These are phyloP conservation scores for Phytophthora pini DNA, from an alignment of 352 stramenopile species.

Conservation along the genomic window DNA sequence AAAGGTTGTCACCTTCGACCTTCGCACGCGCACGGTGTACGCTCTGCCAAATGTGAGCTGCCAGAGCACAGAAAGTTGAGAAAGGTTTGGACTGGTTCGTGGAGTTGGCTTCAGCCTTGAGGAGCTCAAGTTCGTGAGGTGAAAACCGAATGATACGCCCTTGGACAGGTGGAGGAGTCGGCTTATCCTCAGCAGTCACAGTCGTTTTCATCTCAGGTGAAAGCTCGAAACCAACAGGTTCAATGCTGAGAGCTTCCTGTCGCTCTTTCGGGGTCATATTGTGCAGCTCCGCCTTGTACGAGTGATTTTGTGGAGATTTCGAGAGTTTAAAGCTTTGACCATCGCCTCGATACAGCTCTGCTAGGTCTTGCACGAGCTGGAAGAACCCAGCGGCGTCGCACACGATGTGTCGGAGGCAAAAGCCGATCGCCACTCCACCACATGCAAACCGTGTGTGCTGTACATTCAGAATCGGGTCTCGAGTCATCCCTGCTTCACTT, in stretches of 20 bases:
- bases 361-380: constrained; percentile 27
- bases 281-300: constrained; percentile 9
- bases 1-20: background rate
- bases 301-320: constrained; percentile 4
- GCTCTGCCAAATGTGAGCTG: constrained; percentile 22
- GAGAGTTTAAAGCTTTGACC: constrained; percentile 3
- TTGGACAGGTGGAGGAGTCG: constrained; percentile 3
- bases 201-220: background rate
- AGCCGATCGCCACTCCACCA: constrained; percentile 26
- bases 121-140: constrained; percentile 7
- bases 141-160: constrained; percentile 31
- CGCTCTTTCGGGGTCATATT: constrained; percentile 10
- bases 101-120: constrained; percentile 22
- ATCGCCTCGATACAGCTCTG: constrained; percentile 21
- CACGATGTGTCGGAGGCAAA: constrained; percentile 26
- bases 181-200: background rate
- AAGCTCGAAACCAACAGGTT: constrained; percentile 14
- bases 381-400: constrained; percentile 32
- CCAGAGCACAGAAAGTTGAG: constrained; percentile 21
- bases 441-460: constrained; percentile 31
- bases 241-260: constrained; percentile 8
- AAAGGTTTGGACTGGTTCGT: background rate
- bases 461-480: constrained; percentile 22
- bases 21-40: constrained; percentile 10
- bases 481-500: constrained; percentile 7